Evolutionary conservation across 352 stramenopile genomes (phyloP).

Genomic region (Pythium rhizo-oryzae): DNA sequence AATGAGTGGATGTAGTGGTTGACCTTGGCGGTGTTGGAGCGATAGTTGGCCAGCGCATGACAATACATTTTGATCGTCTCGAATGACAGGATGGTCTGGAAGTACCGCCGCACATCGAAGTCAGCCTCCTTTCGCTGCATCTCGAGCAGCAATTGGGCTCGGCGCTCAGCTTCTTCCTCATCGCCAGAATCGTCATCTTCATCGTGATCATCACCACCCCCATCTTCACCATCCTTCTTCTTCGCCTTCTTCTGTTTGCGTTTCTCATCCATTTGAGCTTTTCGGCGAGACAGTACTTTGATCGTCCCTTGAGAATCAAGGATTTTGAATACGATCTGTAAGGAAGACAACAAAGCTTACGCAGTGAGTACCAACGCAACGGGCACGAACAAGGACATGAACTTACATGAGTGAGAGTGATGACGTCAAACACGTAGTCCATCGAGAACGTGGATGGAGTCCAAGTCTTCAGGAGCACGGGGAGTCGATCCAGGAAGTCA

Average conservation of each 20-base stretch:
- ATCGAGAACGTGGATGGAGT: slow-evolving; percentile 62
- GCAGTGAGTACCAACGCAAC: background rate
- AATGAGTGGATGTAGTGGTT: slow-evolving; percentile 91
- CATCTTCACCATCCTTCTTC: slow-evolving; percentile 33
- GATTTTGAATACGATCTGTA: slow-evolving; percentile 85
- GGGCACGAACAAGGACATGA: background rate
- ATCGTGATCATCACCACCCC: slow-evolving; percentile 39
- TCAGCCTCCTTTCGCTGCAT: slow-evolving; percentile 88
- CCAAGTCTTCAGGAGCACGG: slow-evolving; percentile 82
- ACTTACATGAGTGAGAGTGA: slow-evolving; percentile 85
- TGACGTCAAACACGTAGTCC: slow-evolving; percentile 77
- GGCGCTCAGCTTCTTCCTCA: slow-evolving; percentile 75
- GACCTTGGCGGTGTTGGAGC: slow-evolving; percentile 78
- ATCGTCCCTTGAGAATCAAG: slow-evolving; percentile 83
- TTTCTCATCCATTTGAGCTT: slow-evolving; percentile 59
- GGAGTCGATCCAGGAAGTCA: slow-evolving; percentile 84
- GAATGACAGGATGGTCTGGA: slow-evolving; percentile 74
- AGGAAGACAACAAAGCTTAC: background rate
- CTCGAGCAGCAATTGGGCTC: slow-evolving; percentile 71
- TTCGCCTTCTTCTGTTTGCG: slow-evolving; percentile 55
- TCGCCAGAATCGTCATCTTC: slow-evolving; percentile 65
- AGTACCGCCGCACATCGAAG: slow-evolving; percentile 86
- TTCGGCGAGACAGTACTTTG: slow-evolving; percentile 80
- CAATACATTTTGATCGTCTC: slow-evolving; percentile 89
- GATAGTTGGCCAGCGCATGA: slow-evolving; percentile 67